Percentiles rank a stretch among this genome's conserved stretches.
phyloP scores from a whole-genome alignment of 345 rosid genomes.

The Euphorbia peplus region DNA sequence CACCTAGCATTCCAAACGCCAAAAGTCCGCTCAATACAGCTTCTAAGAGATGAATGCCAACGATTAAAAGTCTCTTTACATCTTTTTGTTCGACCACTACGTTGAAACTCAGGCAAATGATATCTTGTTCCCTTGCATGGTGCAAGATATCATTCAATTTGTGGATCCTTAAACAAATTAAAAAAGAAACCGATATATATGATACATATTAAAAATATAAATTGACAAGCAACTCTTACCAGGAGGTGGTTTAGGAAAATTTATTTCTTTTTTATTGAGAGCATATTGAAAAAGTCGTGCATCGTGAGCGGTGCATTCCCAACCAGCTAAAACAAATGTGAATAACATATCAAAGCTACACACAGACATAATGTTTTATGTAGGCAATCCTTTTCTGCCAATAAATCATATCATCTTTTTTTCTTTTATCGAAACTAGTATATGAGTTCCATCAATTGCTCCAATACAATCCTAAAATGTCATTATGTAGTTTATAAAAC shows the following conservation, averaged over 20 bases:
- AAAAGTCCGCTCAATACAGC: no score
- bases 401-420: background rate
- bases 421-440: no score
- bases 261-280: no score
- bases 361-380: background rate
- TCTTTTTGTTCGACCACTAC: background rate
- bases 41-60: slow-evolving; percentile 6
- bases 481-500: no score
- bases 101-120: background rate
- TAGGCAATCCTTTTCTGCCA: slow-evolving; percentile 8
- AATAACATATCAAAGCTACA: background rate
- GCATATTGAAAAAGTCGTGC: no score
- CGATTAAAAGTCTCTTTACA: slow-evolving; percentile 2
- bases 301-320: no score
- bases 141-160: no score
- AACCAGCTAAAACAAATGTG: no score
- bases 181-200: background rate
- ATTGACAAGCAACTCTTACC: background rate
- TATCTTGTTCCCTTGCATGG: slow-evolving; percentile 1
- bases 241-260: slow-evolving; percentile 8
- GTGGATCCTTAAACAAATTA: background rate
- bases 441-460: no score
- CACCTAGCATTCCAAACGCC: no score
- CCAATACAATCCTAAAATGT: no score
- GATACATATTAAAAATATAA: background rate